phyloP scores from a whole-genome alignment of 2,329 filamentous ascomycete species.

The Paecilomyces fulvus region DNA sequence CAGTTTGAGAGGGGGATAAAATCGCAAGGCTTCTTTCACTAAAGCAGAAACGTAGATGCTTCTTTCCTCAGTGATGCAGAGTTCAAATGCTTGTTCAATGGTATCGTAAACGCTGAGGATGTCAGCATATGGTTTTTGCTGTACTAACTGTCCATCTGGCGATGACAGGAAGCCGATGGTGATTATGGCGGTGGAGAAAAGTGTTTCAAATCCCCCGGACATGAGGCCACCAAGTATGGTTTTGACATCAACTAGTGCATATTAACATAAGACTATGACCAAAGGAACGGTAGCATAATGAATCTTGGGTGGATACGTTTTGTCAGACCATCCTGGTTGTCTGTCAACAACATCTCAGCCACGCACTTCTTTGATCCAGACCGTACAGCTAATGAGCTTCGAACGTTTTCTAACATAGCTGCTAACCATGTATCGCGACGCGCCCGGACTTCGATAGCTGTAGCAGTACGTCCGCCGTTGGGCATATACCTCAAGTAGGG shows the following conservation, averaged over 20 bases:
- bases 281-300: neutral
- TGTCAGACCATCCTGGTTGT: neutral
- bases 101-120: slow-evolving; percentile 6
- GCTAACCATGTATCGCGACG: slow-evolving; percentile 1
- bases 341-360: neutral
- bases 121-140: slow-evolving; percentile 9
- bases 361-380: neutral
- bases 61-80: slow-evolving; percentile 8
- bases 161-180: slow-evolving; percentile 11
- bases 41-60: slow-evolving; percentile 8
- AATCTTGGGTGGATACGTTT: neutral
- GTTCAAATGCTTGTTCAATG: slow-evolving; percentile 8
- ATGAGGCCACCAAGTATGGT: slow-evolving; percentile 14
- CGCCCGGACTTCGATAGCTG: neutral
- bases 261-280: neutral
- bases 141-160: slow-evolving; percentile 7
- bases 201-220: slow-evolving; percentile 15
- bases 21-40: slow-evolving; percentile 10
- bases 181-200: slow-evolving; percentile 12
- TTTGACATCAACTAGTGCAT: slow-evolving; percentile 8
- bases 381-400: neutral
- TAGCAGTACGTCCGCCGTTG: neutral
- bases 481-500: neutral
- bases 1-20: slow-evolving; percentile 9
- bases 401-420: neutral